phyloP scores from a whole-genome alignment of 2,329 filamentous ascomycete species.

The Cladophialophora exuberans region DNA sequence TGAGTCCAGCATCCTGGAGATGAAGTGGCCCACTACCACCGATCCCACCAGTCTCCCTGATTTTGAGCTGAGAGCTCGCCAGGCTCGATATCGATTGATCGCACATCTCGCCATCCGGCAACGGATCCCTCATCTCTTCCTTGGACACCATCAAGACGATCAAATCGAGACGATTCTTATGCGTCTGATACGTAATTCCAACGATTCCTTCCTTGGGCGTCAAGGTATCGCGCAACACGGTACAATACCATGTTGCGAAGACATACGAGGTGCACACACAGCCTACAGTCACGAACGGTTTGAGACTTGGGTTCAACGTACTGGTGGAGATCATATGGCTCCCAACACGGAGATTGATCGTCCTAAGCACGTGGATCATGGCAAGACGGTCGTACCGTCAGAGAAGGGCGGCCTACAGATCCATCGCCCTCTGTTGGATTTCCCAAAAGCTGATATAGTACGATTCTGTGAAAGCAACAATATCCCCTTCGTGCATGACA shows the following conservation, averaged over 20 bases:
- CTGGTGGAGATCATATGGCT: not conserved
- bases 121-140: constrained; percentile 64
- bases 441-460: constrained; percentile 54
- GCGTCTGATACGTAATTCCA: constrained; percentile 57
- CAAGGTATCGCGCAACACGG: constrained; percentile 26
- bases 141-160: constrained; percentile 89
- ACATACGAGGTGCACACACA: constrained; percentile 24
- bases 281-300: constrained; percentile 4
- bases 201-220: constrained; percentile 22
- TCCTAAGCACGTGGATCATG: constrained; percentile 32
- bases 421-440: constrained; percentile 70
- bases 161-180: constrained; percentile 88
- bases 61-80: constrained; percentile 77
- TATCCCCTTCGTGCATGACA: constrained; percentile 80
- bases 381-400: constrained; percentile 49
- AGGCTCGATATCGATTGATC: constrained; percentile 71
- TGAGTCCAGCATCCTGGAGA: constrained; percentile 41
- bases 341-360: constrained; percentile 7
- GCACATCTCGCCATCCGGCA: constrained; percentile 61
- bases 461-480: constrained; percentile 71
- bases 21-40: constrained; percentile 56
- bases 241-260: constrained; percentile 29
- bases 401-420: constrained; percentile 65
- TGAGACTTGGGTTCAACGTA: constrained; percentile 11
- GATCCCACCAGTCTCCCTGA: constrained; percentile 57